Base-by-base conservation (phyloP, 768 basidiomycete species). In the Podaxis sp. region DNA sequence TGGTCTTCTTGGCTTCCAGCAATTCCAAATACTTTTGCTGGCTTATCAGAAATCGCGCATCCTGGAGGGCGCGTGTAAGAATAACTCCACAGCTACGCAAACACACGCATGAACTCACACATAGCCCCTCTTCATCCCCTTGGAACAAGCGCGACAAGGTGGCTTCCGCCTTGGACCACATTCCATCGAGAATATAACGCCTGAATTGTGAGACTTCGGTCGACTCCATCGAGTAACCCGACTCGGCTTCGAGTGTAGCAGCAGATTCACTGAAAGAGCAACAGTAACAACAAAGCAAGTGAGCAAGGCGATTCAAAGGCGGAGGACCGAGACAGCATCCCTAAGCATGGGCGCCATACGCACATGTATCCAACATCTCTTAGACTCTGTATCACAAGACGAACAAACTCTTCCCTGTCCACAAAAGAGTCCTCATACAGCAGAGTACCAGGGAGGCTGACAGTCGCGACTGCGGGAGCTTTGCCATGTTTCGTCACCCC, bases 1-100 rank as follows among this genome's bases (percentile, higher is more conserved):
- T 90, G 1, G 86, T 89, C 75, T 88, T 86, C 67, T 83, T 84
- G 3, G 84, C 82, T 68, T 98, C 96, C 53, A 99, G 79, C 18
- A 92, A 79, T 70, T 99, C 97, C 44, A 98, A 80, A 73, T 97
- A 99, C 76, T 97, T 95, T 82, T 99, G 97, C 74, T 91, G 89
- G 62, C 87, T 88, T 64, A 99, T 91, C 62, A 95, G 77, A 73
- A 95, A 97, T 62, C 79, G 86, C 21, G 90, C 89, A 67, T 90
- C 87, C 89, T 96, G 67, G 52, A 62, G 57, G 62, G 28, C 66
- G 61, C 62, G 62, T 62, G 50, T 61, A 40, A 62, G 55, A 47
- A 38, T 64, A 25, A 53, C n/a, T 44, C 42, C 52, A 50, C 62
- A 50, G 57, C 42, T 25, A 14, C n/a, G 16, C 42, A 16, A 42